A percentile compares a stretch with the other conserved stretches of the same genome.
Conservation (phyloP, 1,284 basidiomycete genomes). For the Cryptococcus sp. region DNA sequence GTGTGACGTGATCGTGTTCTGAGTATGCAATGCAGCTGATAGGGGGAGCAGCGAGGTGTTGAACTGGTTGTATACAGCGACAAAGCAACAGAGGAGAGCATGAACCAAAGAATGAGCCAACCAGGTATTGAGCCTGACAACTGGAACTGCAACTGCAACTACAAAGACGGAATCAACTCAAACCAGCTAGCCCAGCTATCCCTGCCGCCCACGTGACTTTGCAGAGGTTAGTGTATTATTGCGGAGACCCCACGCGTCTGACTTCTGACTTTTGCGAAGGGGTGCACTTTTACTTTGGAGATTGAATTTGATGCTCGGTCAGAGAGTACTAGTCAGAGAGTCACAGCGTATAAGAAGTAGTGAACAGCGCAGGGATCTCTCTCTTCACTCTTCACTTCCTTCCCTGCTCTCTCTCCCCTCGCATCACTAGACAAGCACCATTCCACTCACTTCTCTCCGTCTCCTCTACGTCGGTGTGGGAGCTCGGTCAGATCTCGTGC, state of each 20-base stretch:
- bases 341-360: no score
- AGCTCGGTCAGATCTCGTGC: no score
- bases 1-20: no score
- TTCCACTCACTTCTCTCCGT: no score
- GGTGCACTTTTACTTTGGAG: neutral
- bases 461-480: no score
- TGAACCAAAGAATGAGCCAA: conserved; percentile 5
- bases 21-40: no score
- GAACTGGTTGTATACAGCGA: no score
- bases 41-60: no score
- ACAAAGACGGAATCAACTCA: conserved; percentile 6
- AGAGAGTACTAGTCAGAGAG: no score
- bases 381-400: conserved; percentile 7
- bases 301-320: no score
- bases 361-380: neutral
- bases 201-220: neutral
- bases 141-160: neutral
- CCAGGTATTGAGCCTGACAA: conserved; percentile 16
- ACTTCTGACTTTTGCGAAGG: neutral
- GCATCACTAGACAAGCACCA: no score
- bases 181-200: neutral
- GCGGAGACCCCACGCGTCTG: conserved; percentile 9
- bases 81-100: no score
- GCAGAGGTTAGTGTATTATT: neutral
- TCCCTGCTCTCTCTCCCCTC: conserved; percentile 1